Conservation (phyloP, 2,329 filamentous ascomycete species). For the Ophiostoma perfectum region DNA sequence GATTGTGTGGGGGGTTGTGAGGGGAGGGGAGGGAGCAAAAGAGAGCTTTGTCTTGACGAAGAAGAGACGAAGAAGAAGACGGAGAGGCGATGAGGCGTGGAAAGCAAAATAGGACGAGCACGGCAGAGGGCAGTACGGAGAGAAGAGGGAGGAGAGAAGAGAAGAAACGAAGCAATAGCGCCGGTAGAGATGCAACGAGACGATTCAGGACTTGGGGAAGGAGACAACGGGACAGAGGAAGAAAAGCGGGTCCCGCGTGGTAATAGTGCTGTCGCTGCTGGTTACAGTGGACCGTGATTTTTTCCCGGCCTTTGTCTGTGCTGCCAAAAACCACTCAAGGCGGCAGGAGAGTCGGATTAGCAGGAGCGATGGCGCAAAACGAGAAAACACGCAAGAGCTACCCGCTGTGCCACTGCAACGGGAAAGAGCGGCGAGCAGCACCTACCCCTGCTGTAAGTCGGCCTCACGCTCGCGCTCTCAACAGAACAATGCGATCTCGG, state of each 20-base stretch:
- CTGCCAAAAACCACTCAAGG: constrained; percentile 8
- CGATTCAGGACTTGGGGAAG: neutral
- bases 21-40: too few species aligned
- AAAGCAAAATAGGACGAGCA: constrained; percentile 7
- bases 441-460: neutral
- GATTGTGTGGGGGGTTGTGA: neutral
- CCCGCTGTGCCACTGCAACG: too few species aligned
- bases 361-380: too few species aligned
- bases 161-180: constrained; percentile 15
- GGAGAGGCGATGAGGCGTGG: constrained; percentile 11
- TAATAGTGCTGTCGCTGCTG: neutral
- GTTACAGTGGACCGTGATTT: neutral
- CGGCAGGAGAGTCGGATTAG: too few species aligned
- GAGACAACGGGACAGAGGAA: neutral
- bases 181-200: neutral
- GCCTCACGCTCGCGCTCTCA: neutral
- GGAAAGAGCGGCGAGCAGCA: too few species aligned
- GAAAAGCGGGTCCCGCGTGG: constrained; percentile 10
- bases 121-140: neutral
- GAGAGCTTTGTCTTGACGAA: neutral
- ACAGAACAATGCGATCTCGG: constrained; percentile 24
- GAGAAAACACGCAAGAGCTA: too few species aligned
- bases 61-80: constrained; percentile 3
- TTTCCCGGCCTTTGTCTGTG: neutral
- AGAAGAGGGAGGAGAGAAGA: neutral